Base-by-base conservation (phyloP, 768 basidiomycete genomes). In the Trametes punicea region DNA sequence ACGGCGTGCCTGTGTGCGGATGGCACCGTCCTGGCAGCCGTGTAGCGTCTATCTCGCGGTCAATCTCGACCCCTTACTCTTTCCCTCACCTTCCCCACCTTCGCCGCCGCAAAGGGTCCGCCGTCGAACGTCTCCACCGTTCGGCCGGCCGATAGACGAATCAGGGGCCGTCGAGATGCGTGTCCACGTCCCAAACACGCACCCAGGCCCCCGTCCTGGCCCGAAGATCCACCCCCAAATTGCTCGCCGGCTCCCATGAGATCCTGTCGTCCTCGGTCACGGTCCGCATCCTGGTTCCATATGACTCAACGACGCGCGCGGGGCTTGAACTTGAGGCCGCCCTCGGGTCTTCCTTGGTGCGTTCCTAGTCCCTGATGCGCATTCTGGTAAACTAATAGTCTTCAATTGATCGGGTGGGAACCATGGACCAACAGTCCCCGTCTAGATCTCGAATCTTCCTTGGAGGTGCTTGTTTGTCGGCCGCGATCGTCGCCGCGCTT, bases 31-130 rank as follows among this genome's bases (percentile, higher is more conserved):
- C 55, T 56, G 47, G 48, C 41, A 31, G 41, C 55, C n/a, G n/a
- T n/a, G 55, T 50, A 44, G 55, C 55, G 55, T 49, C 55, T 56
- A 56, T 56, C 55, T 56, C 55, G 41, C 41, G 55, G 10, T 42
- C 49, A 51, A 57, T 57, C 49, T 57, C 49, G 34, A 48, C 31
- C 34, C 27, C 10, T n/a, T n/a, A n/a, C n/a, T n/a, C n/a, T n/a
- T n/a, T n/a, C n/a, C n/a, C n/a, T n/a, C n/a, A n/a, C n/a, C n/a
- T n/a, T n/a, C n/a, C n/a, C n/a, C n/a, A n/a, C n/a, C n/a, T n/a
- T n/a, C n/a, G n/a, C n/a, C n/a, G n/a, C n/a, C n/a, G 49, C 47
- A 57, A 57, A 57, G 36, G 49, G 30, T 40, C 56, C 56, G 56
- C 21, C 21, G 27, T 23, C 46, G 6, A 26, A 44, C 31, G 44